phyloP scores from a whole-genome alignment of 2,329 filamentous ascomycete species.

The Calonectria pteridis region DNA sequence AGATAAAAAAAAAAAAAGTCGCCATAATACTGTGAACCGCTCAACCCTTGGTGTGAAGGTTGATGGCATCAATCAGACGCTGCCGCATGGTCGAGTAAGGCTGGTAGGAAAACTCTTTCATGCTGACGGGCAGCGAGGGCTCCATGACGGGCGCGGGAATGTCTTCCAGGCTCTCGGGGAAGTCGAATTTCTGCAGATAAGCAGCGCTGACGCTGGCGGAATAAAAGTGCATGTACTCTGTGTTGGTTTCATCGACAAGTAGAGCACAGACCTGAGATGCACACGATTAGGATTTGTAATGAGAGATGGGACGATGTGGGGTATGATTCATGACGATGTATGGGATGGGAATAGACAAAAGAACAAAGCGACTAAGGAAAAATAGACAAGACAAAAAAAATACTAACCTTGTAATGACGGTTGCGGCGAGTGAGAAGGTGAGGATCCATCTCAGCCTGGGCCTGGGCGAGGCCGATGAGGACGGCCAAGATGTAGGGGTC shows the following conservation, averaged over 20 bases:
- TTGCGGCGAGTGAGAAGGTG: background rate
- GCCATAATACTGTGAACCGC: background rate
- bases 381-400: background rate
- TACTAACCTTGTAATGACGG: slow-evolving; percentile 33
- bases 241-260: slow-evolving; percentile 34
- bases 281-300: background rate
- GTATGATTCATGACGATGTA: background rate
- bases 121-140: slow-evolving; percentile 20
- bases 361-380: background rate
- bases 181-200: slow-evolving; percentile 42
- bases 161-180: slow-evolving; percentile 25
- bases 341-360: background rate
- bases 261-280: slow-evolving; percentile 31
- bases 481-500: slow-evolving; percentile 43
- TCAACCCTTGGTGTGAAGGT: background rate
- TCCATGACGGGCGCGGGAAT: background rate
- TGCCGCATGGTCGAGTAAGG: slow-evolving; percentile 34
- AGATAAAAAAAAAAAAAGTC: background rate
- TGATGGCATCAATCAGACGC: slow-evolving; percentile 25
- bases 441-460: slow-evolving; percentile 32
- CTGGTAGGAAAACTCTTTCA: slow-evolving; percentile 27
- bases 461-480: slow-evolving; percentile 39
- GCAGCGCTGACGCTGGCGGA: slow-evolving; percentile 27
- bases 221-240: slow-evolving; percentile 40
- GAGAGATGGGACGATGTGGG: background rate